Percentiles rank a stretch among this genome's conserved stretches.
These are phyloP conservation scores for Phytophthora ohioensis DNA, from an alignment of 352 stramenopile genomes.

Conservation along the genomic window DNA sequence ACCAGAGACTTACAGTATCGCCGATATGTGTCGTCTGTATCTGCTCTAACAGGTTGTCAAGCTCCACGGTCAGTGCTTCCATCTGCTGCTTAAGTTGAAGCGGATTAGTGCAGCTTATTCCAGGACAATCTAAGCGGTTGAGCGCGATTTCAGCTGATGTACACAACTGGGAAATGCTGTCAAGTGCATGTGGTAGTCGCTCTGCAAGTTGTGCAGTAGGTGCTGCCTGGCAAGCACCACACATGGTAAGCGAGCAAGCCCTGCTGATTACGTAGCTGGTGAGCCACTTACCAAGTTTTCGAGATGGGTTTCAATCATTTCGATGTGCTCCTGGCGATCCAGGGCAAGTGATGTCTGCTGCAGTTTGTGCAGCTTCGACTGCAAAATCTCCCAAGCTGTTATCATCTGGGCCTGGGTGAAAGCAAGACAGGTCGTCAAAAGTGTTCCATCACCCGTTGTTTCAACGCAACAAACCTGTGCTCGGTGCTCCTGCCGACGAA, in stretches of 20 bases:
- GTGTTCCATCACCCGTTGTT: not conserved
- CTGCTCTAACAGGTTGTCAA: conserved; percentile 42
- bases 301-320: conserved; percentile 37
- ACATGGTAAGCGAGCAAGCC: too few species aligned
- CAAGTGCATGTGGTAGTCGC: conserved; percentile 24
- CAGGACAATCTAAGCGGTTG: conserved; percentile 47
- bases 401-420: conserved; percentile 52
- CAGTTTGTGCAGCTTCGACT: conserved; percentile 63
- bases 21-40: conserved; percentile 34
- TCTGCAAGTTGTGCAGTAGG: conserved; percentile 24
- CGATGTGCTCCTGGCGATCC: conserved; percentile 47
- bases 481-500: conserved; percentile 53
- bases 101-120: conserved; percentile 26
- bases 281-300: conserved; percentile 36
- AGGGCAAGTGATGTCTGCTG: conserved; percentile 52
- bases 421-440: not conserved
- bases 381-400: conserved; percentile 47
- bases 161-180: conserved; percentile 36
- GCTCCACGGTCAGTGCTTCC: conserved; percentile 31
- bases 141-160: conserved; percentile 45
- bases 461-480: conserved; percentile 45
- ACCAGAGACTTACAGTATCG: conserved; percentile 30
- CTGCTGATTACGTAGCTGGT: too few species aligned
- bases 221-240: not conserved
- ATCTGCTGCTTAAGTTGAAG: conserved; percentile 47